Conservation (phyloP, 1,284 basidiomycete genomes). For the Ceratobasidium papillatum region DNA sequence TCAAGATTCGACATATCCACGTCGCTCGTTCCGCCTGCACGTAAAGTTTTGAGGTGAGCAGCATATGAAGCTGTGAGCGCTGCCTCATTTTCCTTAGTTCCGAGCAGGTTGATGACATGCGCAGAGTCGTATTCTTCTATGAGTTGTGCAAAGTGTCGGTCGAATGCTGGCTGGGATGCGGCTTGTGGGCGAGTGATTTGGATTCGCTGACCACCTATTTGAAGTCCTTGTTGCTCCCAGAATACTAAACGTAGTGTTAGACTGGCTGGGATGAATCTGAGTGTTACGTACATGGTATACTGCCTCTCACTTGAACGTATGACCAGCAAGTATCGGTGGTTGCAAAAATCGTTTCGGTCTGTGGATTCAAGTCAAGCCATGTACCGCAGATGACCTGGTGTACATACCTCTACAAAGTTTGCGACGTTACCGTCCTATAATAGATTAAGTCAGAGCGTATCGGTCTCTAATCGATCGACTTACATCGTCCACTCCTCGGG, state of each 20-base stretch:
- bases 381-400: background rate
- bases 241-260: conserved; percentile 67
- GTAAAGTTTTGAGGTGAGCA: conserved; percentile 70
- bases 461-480: background rate
- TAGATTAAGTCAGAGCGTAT: background rate
- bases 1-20: conserved; percentile 89
- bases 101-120: conserved; percentile 89
- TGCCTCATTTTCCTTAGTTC: conserved; percentile 91
- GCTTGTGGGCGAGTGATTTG: conserved; percentile 91
- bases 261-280: conserved; percentile 22
- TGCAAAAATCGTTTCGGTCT: conserved; percentile 92
- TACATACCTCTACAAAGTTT: conserved; percentile 91
- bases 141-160: conserved; percentile 89
- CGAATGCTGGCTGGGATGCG: conserved; percentile 95
- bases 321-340: conserved; percentile 86
- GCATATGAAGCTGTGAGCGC: conserved; percentile 84
- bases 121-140: conserved; percentile 81
- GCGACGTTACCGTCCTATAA: conserved; percentile 86
- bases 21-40: conserved; percentile 63
- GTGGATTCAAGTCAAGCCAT: background rate
- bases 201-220: conserved; percentile 89
- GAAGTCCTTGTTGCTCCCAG: conserved; percentile 96
- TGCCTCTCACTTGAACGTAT: conserved; percentile 93
- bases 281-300: conserved; percentile 79
- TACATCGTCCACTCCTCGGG: conserved; percentile 91